Evolutionary conservation across 225 moss, liverwort and hornwort species (phyloP).

Genomic region (Lunularia cruciata): DNA sequence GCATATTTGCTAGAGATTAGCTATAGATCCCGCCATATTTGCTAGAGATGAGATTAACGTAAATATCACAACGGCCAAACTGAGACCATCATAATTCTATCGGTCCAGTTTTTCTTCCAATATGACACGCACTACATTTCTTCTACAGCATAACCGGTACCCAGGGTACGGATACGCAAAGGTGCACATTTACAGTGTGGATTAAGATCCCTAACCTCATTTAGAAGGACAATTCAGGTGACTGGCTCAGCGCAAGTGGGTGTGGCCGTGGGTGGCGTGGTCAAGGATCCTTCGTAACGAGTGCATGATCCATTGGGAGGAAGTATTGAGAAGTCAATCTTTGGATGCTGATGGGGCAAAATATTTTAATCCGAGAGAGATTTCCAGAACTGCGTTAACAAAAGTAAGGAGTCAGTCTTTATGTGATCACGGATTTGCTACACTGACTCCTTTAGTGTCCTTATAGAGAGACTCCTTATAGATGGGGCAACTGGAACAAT

Average conservation of each 20-base stretch:
- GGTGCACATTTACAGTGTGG: background rate
- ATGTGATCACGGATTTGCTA: no score
- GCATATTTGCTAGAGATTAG: no score
- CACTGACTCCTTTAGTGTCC: no score
- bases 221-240: background rate
- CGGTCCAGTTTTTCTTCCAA: background rate
- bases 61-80: background rate
- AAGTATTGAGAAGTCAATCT: background rate
- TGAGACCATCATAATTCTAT: no score
- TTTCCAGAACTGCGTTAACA: slow-evolving; percentile 3
- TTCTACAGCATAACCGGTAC: no score
- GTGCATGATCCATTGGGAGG: background rate
- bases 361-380: background rate
- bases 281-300: slow-evolving; percentile 4
- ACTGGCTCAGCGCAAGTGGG: background rate
- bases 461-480: no score
- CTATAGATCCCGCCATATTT: no score
- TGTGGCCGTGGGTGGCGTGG: slow-evolving; percentile 1
- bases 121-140: no score
- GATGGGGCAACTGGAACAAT: no score
- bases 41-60: background rate
- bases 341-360: background rate
- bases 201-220: background rate
- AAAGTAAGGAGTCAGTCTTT: no score
- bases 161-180: no score